Evolutionary conservation across 495 filamentous ascomycete species (phyloP).

Genomic region (Tuber microsphaerosporum): DNA sequence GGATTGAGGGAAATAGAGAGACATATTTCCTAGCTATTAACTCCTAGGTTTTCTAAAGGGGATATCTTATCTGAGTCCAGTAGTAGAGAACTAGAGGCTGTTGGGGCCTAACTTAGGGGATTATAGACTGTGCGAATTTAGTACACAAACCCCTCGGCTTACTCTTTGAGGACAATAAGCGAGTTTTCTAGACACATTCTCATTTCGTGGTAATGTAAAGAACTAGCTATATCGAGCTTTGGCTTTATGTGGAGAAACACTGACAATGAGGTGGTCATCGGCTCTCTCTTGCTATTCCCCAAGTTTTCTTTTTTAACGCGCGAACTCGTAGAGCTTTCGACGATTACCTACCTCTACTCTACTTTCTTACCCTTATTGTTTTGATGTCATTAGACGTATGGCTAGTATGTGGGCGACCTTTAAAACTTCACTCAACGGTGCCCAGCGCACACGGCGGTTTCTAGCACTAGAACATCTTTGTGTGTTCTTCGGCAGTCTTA

Average conservation of each 20-base stretch:
- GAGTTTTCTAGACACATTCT: too few species aligned
- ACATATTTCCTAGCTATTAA: too few species aligned
- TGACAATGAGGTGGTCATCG: neutral
- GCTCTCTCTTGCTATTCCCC: neutral
- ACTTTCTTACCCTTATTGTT: neutral
- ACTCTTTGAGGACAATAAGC: too few species aligned
- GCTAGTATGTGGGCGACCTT: neutral
- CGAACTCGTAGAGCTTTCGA: neutral
- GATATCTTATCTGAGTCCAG: neutral
- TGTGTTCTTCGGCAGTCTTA: neutral
- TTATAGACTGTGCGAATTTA: neutral
- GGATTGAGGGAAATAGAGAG: too few species aligned
- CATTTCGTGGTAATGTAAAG: too few species aligned
- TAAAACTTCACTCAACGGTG: neutral
- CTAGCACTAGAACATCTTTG: neutral
- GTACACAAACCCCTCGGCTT: too few species aligned
- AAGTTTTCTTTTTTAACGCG: neutral
- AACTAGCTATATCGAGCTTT: neutral
- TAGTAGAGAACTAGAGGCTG: neutral
- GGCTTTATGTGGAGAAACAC: neutral
- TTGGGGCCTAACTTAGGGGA: neutral
- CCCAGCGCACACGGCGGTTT: neutral
- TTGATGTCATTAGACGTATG: neutral
- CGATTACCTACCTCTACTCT: neutral
- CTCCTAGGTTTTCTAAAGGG: neutral